A percentile compares a stretch with the other conserved stretches of the same genome.
Conservation (phyloP, 768 basidiomycete species). For the Peribolospora baueri region DNA sequence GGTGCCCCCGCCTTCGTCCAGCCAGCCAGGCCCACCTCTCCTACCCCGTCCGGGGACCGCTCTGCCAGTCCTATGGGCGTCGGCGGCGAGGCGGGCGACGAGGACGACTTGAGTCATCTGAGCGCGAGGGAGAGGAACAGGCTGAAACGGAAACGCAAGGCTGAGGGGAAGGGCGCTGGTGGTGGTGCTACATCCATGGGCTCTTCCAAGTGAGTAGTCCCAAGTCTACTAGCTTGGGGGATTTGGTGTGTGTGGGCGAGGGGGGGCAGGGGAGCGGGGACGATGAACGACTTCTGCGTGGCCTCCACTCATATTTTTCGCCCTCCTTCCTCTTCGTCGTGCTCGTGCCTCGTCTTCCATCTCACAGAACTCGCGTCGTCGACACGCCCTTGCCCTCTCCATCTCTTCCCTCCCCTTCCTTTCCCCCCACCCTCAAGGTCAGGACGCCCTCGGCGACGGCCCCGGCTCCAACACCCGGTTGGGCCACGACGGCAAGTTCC, state of each 20-base stretch:
- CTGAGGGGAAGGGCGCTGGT: conserved; percentile 19
- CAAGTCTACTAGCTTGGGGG: too few species aligned
- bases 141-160: conserved; percentile 79
- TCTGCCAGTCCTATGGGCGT: not conserved
- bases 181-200: not conserved
- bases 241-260: too few species aligned
- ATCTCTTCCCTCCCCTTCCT: too few species aligned
- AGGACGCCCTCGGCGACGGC: too few species aligned
- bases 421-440: not conserved
- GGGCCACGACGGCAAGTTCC: too few species aligned
- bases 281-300: too few species aligned
- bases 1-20: not conserved
- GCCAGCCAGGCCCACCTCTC: not conserved
- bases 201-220: not conserved
- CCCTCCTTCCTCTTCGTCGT: not conserved
- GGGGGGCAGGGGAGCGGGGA: too few species aligned
- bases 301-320: not conserved
- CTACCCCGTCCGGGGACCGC: not conserved
- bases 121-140: conserved; percentile 85
- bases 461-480: too few species aligned
- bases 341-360: not conserved
- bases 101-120: conserved; percentile 25
- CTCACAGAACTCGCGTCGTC: conserved; percentile 44
- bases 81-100: conserved; percentile 8
- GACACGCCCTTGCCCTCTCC: conserved; percentile 4